phyloP scores from a whole-genome alignment of 331 rosid genomes.

The Saraca asoca region DNA sequence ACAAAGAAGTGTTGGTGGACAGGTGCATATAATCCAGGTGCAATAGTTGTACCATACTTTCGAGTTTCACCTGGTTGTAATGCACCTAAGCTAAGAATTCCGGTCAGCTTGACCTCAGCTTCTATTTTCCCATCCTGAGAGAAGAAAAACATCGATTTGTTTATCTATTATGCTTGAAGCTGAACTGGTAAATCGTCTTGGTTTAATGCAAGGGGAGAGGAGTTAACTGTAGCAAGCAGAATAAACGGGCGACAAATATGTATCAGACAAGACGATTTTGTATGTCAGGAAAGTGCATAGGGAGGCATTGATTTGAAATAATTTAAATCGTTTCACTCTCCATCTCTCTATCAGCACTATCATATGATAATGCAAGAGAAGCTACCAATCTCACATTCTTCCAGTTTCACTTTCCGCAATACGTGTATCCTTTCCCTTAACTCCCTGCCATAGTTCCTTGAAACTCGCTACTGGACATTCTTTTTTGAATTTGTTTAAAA shows the following conservation, averaged over 20 bases:
- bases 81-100: slow-evolving; percentile 95
- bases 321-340: neutral
- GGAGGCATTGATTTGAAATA: neutral
- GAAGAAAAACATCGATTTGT: neutral
- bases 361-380: neutral
- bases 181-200: neutral
- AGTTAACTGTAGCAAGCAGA: slow-evolving; percentile 15
- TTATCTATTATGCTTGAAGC: slow-evolving; percentile 10
- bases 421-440: neutral
- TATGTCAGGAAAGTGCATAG: neutral
- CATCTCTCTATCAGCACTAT: neutral
- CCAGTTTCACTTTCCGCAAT: neutral
- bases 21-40: slow-evolving; percentile 95
- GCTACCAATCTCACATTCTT: slow-evolving; percentile 17
- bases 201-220: neutral
- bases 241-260: neutral
- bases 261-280: neutral
- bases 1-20: slow-evolving; percentile 97
- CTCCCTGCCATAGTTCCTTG: neutral
- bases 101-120: slow-evolving; percentile 96
- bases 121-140: slow-evolving; percentile 90
- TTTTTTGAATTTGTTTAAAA: neutral
- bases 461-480: slow-evolving; percentile 13
- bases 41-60: slow-evolving; percentile 93
- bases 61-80: slow-evolving; percentile 87